Conservation (phyloP, 805 yeast species). For the Candida saitoana region DNA sequence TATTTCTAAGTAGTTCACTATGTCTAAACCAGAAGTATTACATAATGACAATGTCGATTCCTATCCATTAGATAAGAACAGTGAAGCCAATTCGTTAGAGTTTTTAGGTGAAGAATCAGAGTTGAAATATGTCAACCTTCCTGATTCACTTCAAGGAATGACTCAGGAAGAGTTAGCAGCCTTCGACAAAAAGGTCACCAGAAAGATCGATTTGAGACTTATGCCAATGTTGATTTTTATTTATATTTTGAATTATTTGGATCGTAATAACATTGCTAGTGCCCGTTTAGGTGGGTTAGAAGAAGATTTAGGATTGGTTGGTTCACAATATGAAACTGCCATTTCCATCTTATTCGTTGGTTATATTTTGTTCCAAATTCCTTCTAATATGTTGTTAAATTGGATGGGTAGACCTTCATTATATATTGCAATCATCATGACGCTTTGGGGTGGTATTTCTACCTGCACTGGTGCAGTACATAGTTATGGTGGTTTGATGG, state of each 20-base stretch:
- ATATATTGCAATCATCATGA: conserved; percentile 47
- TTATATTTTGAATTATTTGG: conserved; percentile 50
- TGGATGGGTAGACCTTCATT: conserved; percentile 48
- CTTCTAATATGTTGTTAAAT: conserved; percentile 45
- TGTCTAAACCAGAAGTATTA: conserved; percentile 2
- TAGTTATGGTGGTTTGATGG: conserved; percentile 40
- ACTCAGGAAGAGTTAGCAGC: conserved; percentile 40
- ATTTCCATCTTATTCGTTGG: conserved; percentile 51
- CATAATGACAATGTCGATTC: conserved; percentile 1
- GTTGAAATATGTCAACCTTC: conserved; percentile 13
- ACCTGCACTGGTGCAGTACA: conserved; percentile 47
- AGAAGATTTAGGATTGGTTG: conserved; percentile 38
- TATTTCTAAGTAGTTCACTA: too few species aligned
- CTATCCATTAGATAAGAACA: background rate
- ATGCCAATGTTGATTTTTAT: conserved; percentile 48
- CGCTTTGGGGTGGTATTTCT: conserved; percentile 47
- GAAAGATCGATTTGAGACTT: conserved; percentile 47
- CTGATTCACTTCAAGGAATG: conserved; percentile 28
- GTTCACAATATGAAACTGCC: conserved; percentile 45
- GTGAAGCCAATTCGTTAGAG: conserved; percentile 1
- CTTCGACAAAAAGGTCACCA: conserved; percentile 40
- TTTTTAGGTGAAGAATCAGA: background rate
- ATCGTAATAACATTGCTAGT: conserved; percentile 51
- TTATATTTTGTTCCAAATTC: conserved; percentile 46
- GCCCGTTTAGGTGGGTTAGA: conserved; percentile 50